Percentiles rank a stretch among this genome's conserved stretches.
Conservation (phyloP, 2,329 filamentous ascomycete genomes). For the Aspergillus quadricinctus region DNA sequence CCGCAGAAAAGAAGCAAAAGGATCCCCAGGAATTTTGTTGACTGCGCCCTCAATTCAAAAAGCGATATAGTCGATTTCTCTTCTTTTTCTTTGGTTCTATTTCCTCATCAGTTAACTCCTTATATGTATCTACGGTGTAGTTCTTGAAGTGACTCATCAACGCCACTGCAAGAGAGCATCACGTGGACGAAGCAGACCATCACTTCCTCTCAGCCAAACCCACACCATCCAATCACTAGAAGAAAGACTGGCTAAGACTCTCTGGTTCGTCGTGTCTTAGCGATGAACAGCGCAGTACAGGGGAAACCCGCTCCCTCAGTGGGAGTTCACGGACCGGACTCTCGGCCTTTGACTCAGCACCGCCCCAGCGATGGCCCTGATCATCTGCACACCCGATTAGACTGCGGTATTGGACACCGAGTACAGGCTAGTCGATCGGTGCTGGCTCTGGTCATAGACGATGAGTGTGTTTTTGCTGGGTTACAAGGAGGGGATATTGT, state of each 20-base stretch:
- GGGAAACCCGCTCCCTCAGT: slow-evolving; percentile 31
- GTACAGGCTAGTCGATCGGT: slow-evolving; percentile 41
- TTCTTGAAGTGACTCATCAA: background rate
- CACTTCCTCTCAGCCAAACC: background rate
- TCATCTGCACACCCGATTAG: slow-evolving; percentile 18
- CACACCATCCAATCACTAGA: background rate
- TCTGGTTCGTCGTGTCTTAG: slow-evolving; percentile 12
- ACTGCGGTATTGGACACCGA: slow-evolving; percentile 40
- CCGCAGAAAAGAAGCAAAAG: background rate
- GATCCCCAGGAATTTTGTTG: background rate
- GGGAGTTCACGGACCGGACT: slow-evolving; percentile 33
- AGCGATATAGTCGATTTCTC: background rate
- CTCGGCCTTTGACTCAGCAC: slow-evolving; percentile 16
- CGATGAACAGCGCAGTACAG: slow-evolving; percentile 29
- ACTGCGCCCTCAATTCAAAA: background rate
- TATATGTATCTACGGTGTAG: background rate
- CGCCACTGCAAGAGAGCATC: background rate
- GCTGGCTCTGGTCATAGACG: slow-evolving; percentile 75
- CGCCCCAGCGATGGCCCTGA: slow-evolving; percentile 17
- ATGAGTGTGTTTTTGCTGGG: slow-evolving; percentile 81
- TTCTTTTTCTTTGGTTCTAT: background rate
- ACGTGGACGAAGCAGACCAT: background rate
- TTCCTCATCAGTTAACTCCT: background rate
- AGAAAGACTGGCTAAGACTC: slow-evolving; percentile 18
- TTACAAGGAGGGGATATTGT: slow-evolving; percentile 92